phyloP scores from a whole-genome alignment of 495 filamentous ascomycete species.

The Hyaloscypha bicolor region DNA sequence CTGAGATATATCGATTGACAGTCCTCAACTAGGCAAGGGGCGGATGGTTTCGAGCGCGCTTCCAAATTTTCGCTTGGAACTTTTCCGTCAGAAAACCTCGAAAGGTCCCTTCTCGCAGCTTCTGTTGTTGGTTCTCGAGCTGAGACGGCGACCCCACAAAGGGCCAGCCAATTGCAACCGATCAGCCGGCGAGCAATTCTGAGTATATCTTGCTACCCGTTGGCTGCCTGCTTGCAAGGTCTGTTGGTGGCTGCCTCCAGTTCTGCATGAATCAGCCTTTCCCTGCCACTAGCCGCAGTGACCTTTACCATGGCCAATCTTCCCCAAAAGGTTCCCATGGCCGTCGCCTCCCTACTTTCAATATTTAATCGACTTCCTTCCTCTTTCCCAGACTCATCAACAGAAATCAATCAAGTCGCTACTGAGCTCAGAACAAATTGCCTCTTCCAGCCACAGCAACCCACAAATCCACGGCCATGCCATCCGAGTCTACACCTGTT shows the following conservation, averaged over 20 bases:
- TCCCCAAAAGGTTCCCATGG: neutral
- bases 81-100: no score
- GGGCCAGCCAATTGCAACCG: neutral
- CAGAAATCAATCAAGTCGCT: neutral
- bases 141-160: neutral
- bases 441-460: neutral
- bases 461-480: neutral
- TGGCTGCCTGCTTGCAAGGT: neutral
- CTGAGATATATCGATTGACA: neutral
- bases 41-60: no score
- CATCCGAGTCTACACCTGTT: neutral
- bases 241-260: neutral
- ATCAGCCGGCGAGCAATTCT: neutral
- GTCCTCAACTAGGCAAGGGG: no score
- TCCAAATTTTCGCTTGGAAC: no score
- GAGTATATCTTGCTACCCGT: neutral
- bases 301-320: neutral
- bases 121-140: neutral
- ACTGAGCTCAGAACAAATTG: neutral
- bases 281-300: neutral
- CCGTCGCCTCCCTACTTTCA: neutral
- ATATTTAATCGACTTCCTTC: neutral
- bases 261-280: slow-evolving; percentile 1
- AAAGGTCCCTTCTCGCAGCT: neutral
- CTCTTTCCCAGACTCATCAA: neutral